Conservation (phyloP, 1,139 yeast genomes). For the Blastobotrys ciferrii region DNA sequence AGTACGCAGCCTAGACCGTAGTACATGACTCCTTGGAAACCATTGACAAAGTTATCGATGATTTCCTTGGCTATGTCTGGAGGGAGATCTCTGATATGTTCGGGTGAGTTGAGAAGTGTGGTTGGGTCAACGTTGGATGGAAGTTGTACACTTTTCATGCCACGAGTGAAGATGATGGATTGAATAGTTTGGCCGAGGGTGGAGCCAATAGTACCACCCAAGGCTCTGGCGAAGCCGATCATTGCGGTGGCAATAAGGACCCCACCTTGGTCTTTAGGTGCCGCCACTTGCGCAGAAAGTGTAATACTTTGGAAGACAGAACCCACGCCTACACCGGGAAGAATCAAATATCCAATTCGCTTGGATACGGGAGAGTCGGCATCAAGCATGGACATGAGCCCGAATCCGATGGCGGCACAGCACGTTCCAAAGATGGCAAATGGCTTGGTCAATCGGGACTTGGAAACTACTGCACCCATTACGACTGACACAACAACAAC, state of each 20-base stretch:
- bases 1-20: constrained; percentile 24
- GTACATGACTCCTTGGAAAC: constrained; percentile 27
- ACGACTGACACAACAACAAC: constrained; percentile 49
- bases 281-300: constrained; percentile 52
- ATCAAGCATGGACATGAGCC: constrained; percentile 44
- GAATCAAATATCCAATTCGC: constrained; percentile 51
- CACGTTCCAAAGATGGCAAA: constrained; percentile 46
- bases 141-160: constrained; percentile 9
- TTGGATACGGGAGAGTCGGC: constrained; percentile 25
- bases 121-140: constrained; percentile 18
- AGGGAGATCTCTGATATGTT: constrained; percentile 23
- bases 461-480: constrained; percentile 48
- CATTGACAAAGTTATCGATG: constrained; percentile 26
- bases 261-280: constrained; percentile 53
- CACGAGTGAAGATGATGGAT: constrained; percentile 32
- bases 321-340: constrained; percentile 58
- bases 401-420: constrained; percentile 52
- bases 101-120: constrained; percentile 24
- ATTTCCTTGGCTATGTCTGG: constrained; percentile 15
- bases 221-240: constrained; percentile 46
- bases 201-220: constrained; percentile 51
- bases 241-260: constrained; percentile 51
- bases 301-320: constrained; percentile 51
- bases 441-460: constrained; percentile 50
- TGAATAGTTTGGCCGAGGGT: constrained; percentile 50